These are phyloP conservation scores for Alternaria angustiovoidea DNA, from an alignment of 2,329 filamentous ascomycete genomes.

Conservation along the genomic window DNA sequence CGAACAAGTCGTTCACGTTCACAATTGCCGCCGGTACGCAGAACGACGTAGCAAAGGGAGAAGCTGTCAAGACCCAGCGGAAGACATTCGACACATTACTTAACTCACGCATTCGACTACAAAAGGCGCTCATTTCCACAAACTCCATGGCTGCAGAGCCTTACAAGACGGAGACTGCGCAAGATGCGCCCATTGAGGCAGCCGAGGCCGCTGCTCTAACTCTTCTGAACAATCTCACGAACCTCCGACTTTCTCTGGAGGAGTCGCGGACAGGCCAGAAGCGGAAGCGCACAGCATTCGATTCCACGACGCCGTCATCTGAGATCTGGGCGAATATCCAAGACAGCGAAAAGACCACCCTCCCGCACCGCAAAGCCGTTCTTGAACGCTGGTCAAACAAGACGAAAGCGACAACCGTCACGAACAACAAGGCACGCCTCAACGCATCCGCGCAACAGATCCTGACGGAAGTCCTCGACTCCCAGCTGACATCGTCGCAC, in stretches of 20 bases:
- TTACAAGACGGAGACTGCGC: slow-evolving; percentile 48
- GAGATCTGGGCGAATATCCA: slow-evolving; percentile 78
- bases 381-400: slow-evolving; percentile 93
- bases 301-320: slow-evolving; percentile 65
- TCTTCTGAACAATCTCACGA: slow-evolving; percentile 82
- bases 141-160: slow-evolving; percentile 65
- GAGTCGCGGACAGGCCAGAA: slow-evolving; percentile 66
- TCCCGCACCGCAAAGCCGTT: slow-evolving; percentile 71
- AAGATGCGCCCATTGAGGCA: slow-evolving; percentile 67
- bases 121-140: slow-evolving; percentile 84
- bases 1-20: slow-evolving; percentile 68
- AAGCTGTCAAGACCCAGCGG: slow-evolving; percentile 85
- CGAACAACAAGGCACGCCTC: slow-evolving; percentile 63
- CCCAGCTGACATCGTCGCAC: slow-evolving; percentile 74
- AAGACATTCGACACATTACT: slow-evolving; percentile 87
- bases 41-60: slow-evolving; percentile 83
- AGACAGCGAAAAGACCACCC: slow-evolving; percentile 67
- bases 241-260: slow-evolving; percentile 69
- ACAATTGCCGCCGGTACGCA: slow-evolving; percentile 72
- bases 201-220: slow-evolving; percentile 87
- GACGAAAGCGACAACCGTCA: slow-evolving; percentile 68
- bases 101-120: slow-evolving; percentile 88
- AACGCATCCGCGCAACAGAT: slow-evolving; percentile 67
- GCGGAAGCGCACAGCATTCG: slow-evolving; percentile 61
- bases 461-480: slow-evolving; percentile 72